Evolutionary conservation across 2,329 filamentous ascomycete genomes (phyloP), one percentile per base, ranked within the genome.

Genomic region (Monilinia fructicola): DNA sequence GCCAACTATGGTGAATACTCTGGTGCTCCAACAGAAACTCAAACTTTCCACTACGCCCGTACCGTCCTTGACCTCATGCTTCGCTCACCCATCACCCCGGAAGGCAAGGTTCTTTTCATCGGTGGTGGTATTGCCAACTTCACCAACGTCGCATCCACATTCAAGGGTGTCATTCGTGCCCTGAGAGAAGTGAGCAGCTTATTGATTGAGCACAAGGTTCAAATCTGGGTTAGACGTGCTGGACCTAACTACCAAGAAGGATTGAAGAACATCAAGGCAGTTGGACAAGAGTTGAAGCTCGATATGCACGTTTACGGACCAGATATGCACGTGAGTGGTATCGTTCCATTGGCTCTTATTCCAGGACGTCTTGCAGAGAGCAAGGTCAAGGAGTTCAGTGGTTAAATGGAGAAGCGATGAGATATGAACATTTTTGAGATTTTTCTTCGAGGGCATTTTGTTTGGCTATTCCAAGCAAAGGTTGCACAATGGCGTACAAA

Each of bases 1-100:
- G 95, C 95, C 83, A 99, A 99, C 89, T 99, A 99, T 79, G 95
- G 95, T 80, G 95, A 99, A 83, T 99, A 99, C 89, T 98, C 95
- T 71, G 95, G 95, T 83, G 95, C 95, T 71, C 95, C 95, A 73
- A 98, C 93, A 69, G 95, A 99, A 88, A 96, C 93, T 55, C 95
- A 99, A 83, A 98, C 95, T 69, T 99, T 92, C 89, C 93, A 98
- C 88, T 99, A 99, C 82, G 93, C 95, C 77, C 91, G 91, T 77
- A 99, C 95, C 40, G 92, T 99, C 71, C 86, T 99, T 71, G 95
- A 99, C 80, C 88, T 99, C 71, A 96, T 99, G 92, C 90, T 99
- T 74, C 92, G 95, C 74, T 90, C 94, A 66, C 94, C 95, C 67
- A 80, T 87, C 78, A 85, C 87, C 80, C 86, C 91, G 69, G 90